A percentile compares a stretch with the other conserved stretches of the same genome.
phyloP scores from a whole-genome alignment of 805 yeast species.

The Zygotorulaspora danielsina region DNA sequence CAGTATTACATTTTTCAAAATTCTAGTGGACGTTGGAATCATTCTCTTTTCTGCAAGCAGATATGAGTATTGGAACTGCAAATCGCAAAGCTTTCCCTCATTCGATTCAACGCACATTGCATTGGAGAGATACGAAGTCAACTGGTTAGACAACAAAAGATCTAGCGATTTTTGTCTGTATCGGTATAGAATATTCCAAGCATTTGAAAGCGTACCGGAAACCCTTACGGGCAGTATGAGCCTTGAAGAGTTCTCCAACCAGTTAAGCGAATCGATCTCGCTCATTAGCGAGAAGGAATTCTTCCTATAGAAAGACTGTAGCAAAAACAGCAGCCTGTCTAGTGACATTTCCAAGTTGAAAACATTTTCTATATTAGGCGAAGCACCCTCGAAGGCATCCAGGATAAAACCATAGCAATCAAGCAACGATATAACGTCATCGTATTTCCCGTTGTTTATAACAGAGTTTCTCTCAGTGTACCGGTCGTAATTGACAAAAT shows the following conservation, averaged over 20 bases:
- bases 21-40: slow-evolving; percentile 41
- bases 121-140: slow-evolving; percentile 24
- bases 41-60: slow-evolving; percentile 44
- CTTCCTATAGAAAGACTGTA: slow-evolving; percentile 20
- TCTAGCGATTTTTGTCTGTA: slow-evolving; percentile 17
- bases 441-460: slow-evolving; percentile 35
- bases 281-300: slow-evolving; percentile 18
- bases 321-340: slow-evolving; percentile 9
- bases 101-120: slow-evolving; percentile 23
- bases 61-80: slow-evolving; percentile 45
- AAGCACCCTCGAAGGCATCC: slow-evolving; percentile 9
- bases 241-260: slow-evolving; percentile 19
- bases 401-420: slow-evolving; percentile 28
- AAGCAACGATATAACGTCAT: slow-evolving; percentile 38
- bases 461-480: slow-evolving; percentile 39
- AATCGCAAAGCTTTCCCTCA: slow-evolving; percentile 8
- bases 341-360: slow-evolving; percentile 16
- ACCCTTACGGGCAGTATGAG: slow-evolving; percentile 22
- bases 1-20: slow-evolving; percentile 46
- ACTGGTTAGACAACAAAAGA: slow-evolving; percentile 14
- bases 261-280: slow-evolving; percentile 20
- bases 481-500: slow-evolving; percentile 40
- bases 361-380: slow-evolving; percentile 18
- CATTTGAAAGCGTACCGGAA: slow-evolving; percentile 15
- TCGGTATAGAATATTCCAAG: slow-evolving; percentile 28